A percentile compares a stretch with the other conserved stretches of the same genome.
Conservation (phyloP, 2,329 filamentous ascomycete genomes). For the Ascochyta viciae-villosae region DNA sequence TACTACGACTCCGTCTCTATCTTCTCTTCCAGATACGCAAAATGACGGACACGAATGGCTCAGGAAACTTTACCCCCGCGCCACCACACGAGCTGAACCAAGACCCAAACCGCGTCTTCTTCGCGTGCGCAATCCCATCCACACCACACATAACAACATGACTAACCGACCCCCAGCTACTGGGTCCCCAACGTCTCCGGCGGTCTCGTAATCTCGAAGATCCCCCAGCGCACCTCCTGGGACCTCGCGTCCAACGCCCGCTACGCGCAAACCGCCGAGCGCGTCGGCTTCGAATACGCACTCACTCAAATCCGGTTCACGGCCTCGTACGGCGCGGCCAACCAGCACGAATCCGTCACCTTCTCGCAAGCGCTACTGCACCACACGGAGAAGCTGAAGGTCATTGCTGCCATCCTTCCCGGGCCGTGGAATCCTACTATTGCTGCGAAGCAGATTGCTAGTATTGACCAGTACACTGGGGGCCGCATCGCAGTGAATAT, state of each 20-base stretch:
- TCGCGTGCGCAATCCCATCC: constrained; percentile 42
- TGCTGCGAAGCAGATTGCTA: constrained; percentile 62
- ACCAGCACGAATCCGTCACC: constrained; percentile 62
- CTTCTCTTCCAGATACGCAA: not conserved
- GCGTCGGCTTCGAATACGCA: constrained; percentile 60
- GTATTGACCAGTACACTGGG: constrained; percentile 61
- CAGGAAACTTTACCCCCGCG: constrained; percentile 33
- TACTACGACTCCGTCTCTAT: not conserved
- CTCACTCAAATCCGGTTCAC: constrained; percentile 62
- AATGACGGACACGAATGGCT: constrained; percentile 11
- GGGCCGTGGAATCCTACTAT: constrained; percentile 50
- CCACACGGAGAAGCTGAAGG: constrained; percentile 56
- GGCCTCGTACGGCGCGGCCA: constrained; percentile 56
- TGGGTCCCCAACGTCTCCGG: constrained; percentile 64
- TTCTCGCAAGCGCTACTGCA: constrained; percentile 59
- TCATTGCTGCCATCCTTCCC: constrained; percentile 61
- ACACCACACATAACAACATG: too few relatives aligned
- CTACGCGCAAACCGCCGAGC: constrained; percentile 59
- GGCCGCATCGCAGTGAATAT: constrained; percentile 61
- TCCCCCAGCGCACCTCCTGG: constrained; percentile 59
- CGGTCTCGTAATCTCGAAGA: constrained; percentile 61
- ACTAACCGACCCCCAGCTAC: constrained; percentile 44
- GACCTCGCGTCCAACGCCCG: constrained; percentile 57
- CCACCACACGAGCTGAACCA: constrained; percentile 48
- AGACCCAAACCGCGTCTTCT: constrained; percentile 54